A percentile compares a stretch with the other conserved stretches of the same genome.
phyloP scores from a whole-genome alignment of 2,329 filamentous ascomycete species.

The Macrophomina tecta region DNA sequence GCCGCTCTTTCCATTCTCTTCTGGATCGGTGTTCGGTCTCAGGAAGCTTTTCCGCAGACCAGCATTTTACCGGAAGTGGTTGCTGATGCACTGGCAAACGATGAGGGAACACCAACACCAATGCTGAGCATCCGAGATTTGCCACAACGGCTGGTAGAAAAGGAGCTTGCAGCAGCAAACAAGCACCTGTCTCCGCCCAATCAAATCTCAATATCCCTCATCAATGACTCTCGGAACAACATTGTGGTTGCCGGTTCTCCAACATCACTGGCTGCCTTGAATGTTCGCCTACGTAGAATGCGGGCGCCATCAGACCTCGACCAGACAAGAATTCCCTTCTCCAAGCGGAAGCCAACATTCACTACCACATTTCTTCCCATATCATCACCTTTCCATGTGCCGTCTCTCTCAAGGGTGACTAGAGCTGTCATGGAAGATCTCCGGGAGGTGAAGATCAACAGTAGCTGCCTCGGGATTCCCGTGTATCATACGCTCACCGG shows the following conservation, averaged over 20 bases:
- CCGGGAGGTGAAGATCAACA: conserved; percentile 28
- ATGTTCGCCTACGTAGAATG: conserved; percentile 36
- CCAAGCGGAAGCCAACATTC: conserved; percentile 33
- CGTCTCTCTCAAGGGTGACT: conserved; percentile 37
- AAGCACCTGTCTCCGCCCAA: conserved; percentile 34
- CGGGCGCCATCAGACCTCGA: conserved; percentile 29
- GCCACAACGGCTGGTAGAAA: conserved; percentile 33
- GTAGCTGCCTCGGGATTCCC: conserved; percentile 31
- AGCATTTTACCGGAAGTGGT: conserved; percentile 30
- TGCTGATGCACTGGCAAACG: conserved; percentile 29
- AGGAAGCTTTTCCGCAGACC: conserved; percentile 33
- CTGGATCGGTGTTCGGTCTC: conserved; percentile 43
- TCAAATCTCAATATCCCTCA: conserved; percentile 36
- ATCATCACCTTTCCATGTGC: conserved; percentile 49
- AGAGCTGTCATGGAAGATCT: conserved; percentile 23
- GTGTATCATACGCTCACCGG: conserved; percentile 34
- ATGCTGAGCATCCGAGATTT: conserved; percentile 42
- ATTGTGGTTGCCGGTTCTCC: conserved; percentile 42
- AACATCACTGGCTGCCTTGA: conserved; percentile 38
- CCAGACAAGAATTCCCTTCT: conserved; percentile 27
- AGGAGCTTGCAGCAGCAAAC: conserved; percentile 36
- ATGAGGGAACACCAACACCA: conserved; percentile 38
- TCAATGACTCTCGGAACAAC: conserved; percentile 40
- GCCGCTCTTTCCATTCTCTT: conserved; percentile 43
- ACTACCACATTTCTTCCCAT: conserved; percentile 49